Conservation (phyloP, 805 yeast genomes). For the Nematodospora valgi region DNA sequence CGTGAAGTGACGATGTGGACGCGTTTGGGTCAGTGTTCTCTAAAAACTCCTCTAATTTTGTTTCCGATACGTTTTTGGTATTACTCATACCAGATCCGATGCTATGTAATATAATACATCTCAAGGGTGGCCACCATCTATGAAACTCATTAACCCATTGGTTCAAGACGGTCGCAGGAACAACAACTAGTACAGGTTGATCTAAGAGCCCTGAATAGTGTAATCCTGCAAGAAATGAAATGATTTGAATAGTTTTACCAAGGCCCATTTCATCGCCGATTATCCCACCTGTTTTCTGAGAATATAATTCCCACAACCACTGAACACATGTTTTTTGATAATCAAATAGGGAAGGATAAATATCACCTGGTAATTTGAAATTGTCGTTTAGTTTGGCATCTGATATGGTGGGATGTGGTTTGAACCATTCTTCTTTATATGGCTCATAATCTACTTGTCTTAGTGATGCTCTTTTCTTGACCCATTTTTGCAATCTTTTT, state of each 20-base stretch:
- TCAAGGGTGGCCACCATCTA: conserved; percentile 95
- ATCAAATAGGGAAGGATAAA: conserved; percentile 80
- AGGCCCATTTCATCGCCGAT: conserved; percentile 98
- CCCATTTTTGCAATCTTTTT: conserved; percentile 61
- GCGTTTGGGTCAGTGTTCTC: conserved; percentile 41
- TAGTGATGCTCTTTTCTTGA: conserved; percentile 43
- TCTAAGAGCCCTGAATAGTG: conserved; percentile 74
- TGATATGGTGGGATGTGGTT: conserved; percentile 72
- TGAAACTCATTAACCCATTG: conserved; percentile 98
- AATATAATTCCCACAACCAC: conserved; percentile 93
- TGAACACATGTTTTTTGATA: conserved; percentile 96
- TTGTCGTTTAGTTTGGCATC: conserved; percentile 73
- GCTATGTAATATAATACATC: conserved; percentile 84
- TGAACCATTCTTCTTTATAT: conserved; percentile 56
- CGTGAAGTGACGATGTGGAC: conserved; percentile 17
- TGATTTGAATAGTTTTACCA: conserved; percentile 92
- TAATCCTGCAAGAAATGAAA: conserved; percentile 85
- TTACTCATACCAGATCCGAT: conserved; percentile 81
- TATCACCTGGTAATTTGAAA: conserved; percentile 84
- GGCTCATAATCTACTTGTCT: conserved; percentile 21
- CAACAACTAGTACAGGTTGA: conserved; percentile 81
- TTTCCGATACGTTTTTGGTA: conserved; percentile 32
- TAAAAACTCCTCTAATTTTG: conserved; percentile 48
- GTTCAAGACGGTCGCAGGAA: conserved; percentile 93
- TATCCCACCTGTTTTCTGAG: conserved; percentile 90